phyloP scores from a whole-genome alignment of 129 eudicot genomes.

The Silybum marianum region DNA sequence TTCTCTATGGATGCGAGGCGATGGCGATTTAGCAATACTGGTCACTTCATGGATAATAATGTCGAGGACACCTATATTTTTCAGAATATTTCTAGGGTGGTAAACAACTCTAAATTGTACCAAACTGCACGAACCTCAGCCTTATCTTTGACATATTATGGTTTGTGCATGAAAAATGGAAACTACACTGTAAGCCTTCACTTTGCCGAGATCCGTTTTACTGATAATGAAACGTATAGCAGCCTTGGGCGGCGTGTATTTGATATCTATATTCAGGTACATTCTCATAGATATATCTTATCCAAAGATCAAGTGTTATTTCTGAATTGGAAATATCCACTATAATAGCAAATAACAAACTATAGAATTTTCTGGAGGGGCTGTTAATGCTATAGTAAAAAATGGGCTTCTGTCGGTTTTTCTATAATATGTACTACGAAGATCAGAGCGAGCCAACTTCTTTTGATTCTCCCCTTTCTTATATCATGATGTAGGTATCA shows the following conservation, averaged over 20 bases:
- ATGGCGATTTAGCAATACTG: conserved; percentile 88
- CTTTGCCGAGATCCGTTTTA: conserved; percentile 74
- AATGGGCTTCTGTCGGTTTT: neutral
- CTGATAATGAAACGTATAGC: conserved; percentile 41
- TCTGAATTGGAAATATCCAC: neutral
- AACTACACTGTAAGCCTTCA: conserved; percentile 71
- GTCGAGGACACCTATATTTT: conserved; percentile 7
- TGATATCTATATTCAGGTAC: conserved; percentile 81
- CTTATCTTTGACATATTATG: conserved; percentile 70
- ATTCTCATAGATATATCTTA: neutral
- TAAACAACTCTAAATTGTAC: conserved; percentile 28
- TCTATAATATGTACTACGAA: too few relatives aligned
- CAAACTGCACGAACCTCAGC: conserved; percentile 62
- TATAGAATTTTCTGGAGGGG: neutral
- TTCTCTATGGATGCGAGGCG: conserved; percentile 30
- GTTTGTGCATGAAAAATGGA: conserved; percentile 58
- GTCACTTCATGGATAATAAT: conserved; percentile 54
- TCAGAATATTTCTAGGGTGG: neutral
- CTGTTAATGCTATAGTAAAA: neutral
- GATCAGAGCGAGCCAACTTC: too few relatives aligned
- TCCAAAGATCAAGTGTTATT: neutral
- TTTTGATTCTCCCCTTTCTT: too few relatives aligned
- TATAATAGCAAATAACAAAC: neutral
- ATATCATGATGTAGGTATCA: neutral
- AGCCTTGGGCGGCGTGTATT: conserved; percentile 83